A percentile compares a stretch with the other conserved stretches of the same genome.
These are phyloP conservation scores for Dalbergia oliveri DNA, from an alignment of 306 rosid genomes.

Conservation along the genomic window DNA sequence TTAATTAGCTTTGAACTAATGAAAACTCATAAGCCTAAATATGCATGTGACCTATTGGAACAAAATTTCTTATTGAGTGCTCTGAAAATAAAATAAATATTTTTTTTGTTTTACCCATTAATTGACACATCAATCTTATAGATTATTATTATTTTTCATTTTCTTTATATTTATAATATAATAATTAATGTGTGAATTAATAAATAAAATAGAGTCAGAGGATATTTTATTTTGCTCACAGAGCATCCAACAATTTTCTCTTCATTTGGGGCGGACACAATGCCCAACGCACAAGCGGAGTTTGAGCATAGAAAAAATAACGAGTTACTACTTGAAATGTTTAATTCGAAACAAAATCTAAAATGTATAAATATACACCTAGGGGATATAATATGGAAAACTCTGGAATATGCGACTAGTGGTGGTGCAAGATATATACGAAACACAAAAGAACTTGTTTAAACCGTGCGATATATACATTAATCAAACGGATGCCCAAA, in stretches of 20 bases:
- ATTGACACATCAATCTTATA: no score
- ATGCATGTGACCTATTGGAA: no score
- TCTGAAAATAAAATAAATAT: no score
- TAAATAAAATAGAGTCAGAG: no score
- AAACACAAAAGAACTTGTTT: conserved; percentile 46
- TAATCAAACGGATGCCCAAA: conserved; percentile 39
- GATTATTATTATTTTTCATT: no score
- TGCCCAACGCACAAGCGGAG: not conserved
- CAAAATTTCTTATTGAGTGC: not conserved
- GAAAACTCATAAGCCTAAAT: not conserved
- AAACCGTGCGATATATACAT: conserved; percentile 57
- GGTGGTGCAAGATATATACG: not conserved
- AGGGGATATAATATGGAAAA: not conserved
- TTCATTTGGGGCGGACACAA: no score
- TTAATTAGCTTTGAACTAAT: not conserved
- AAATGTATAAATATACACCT: not conserved
- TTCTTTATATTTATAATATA: no score
- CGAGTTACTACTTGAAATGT: not conserved
- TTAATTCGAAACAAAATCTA: not conserved
- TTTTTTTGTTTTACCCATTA: no score
- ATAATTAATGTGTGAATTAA: no score
- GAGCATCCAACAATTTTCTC: no score
- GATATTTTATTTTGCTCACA: no score
- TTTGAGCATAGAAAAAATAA: not conserved
- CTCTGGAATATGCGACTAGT: conserved; percentile 2